phyloP scores from a whole-genome alignment of 257 asterid species.

The Fraxinus cuspidata region DNA sequence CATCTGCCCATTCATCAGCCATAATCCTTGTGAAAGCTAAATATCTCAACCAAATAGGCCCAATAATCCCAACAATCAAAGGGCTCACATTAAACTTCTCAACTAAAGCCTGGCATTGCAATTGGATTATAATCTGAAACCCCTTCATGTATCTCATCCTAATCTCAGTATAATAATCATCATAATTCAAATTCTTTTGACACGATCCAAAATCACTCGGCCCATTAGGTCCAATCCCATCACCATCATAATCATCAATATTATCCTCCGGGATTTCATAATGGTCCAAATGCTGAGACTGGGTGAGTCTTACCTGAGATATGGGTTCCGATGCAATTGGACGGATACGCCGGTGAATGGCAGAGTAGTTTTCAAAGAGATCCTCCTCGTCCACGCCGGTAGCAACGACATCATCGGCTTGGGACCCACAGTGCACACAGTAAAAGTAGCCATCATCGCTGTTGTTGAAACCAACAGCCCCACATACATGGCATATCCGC shows the following conservation, averaged over 20 bases:
- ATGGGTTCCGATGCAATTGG: slow-evolving; percentile 36
- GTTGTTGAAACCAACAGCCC: slow-evolving; percentile 34
- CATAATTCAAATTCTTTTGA: slow-evolving; percentile 33
- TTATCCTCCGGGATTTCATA: slow-evolving; percentile 24
- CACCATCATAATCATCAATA: slow-evolving; percentile 26
- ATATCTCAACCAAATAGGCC: slow-evolving; percentile 69
- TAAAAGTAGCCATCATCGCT: slow-evolving; percentile 62
- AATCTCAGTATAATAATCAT: slow-evolving; percentile 51
- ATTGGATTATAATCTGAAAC: slow-evolving; percentile 69
- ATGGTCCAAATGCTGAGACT: slow-evolving; percentile 44
- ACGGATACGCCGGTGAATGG: slow-evolving; percentile 36
- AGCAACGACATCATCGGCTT: slow-evolving; percentile 57
- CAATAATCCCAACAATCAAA: slow-evolving; percentile 57
- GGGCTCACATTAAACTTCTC: slow-evolving; percentile 70
- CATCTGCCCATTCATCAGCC: slow-evolving; percentile 79
- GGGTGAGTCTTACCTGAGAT: slow-evolving; percentile 41
- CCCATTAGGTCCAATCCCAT: slow-evolving; percentile 49
- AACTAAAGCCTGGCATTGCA: slow-evolving; percentile 76
- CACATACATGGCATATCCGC: slow-evolving; percentile 50
- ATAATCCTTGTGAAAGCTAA: slow-evolving; percentile 54
- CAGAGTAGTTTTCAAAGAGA: slow-evolving; percentile 34
- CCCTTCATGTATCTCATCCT: slow-evolving; percentile 67
- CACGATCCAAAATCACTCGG: slow-evolving; percentile 64
- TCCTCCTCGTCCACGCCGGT: slow-evolving; percentile 55
- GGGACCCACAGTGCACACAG: slow-evolving; percentile 53